Evolutionary conservation across 306 rosid species (phyloP), one percentile per base, ranked within the genome.

Genomic region (cucumber (Cucumis sativus)): DNA sequence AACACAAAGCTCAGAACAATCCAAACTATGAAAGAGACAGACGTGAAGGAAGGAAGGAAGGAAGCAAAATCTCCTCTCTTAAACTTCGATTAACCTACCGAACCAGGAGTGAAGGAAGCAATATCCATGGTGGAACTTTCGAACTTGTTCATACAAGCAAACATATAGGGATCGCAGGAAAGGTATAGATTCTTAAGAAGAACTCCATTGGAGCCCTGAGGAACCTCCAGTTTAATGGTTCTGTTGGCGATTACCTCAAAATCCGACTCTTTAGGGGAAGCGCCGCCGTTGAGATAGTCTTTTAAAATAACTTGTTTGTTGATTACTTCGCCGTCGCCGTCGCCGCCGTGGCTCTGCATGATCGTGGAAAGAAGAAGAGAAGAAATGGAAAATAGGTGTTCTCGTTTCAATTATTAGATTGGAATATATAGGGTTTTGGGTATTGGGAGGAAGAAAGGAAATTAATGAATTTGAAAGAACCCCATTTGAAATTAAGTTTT

Each of bases 161-260:
- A 83, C 91, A 86, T 81, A 86, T 74, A 84, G 20, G 97, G 97
- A 77, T 91, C 97, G 52, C 94, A 87, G 17, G 94, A 86, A 30
- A 91, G 78, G 85, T 84, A 84, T 5, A 91, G 85, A 39, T 89
- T 89, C 78, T 91, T 89, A 3, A 91, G 88, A 64, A 89, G 66
- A 45, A 91, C 79, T 41, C 87, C 79, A 58, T 81, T 66, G 33
- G 86, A 81, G 52, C 64, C 57, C 43, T 80, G 52, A 51, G 81
- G 78, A 40, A 90, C 82, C 37, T 84, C 49, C 62, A 87, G 74
- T 67, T 64, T 82, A 55, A 81, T 73, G 39, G 83, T 78, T 43
- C 55, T 68, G 10, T 77, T 62, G 73, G 47, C 60, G 15, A 52
- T 77, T 43, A 86, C 59, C 37, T 82, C 62, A 77, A 88, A 80